Base-by-base conservation (phyloP, 1,284 basidiomycete species). In the Afroboletus lepidellus region DNA sequence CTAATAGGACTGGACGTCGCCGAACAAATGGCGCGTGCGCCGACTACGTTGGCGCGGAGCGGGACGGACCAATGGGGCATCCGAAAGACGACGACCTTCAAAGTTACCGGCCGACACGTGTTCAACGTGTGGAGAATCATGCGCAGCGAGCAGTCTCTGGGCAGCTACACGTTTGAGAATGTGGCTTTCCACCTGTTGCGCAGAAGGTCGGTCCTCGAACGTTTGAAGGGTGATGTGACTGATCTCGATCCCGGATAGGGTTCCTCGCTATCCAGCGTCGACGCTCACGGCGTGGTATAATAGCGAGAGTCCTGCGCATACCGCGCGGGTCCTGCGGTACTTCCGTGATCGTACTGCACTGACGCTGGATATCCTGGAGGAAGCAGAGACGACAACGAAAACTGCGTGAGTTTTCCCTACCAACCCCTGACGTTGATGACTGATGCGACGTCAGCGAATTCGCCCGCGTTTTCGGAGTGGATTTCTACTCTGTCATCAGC, bases 381-480 rank as follows among this genome's bases (percentile, higher is more conserved):
- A 79, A 46, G 80, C 87, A 4, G 92, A 96, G 61, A 77, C 89
- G 13, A 79, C 95, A 30, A 91, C 90, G 0, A 94, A 94, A 71
- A 95, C 86, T 45, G 90, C 94, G 92, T 93, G 65, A 61, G 87
- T 73, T 39, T 24, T 15, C 12, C 13, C 38, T 8, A 7, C 1
- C 29, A 38, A 38, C 3, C 11, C 20, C 0, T 21, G 8, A 21
- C n/a, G 4, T 16, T 1, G 21, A 41, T 8, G 2, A 34, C 47
- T 54, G 34, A 50, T 41, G 20, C 27, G 3, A 41, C 44, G 8
- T 21, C 61, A 95, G 94, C 5, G 96, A 99, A 70, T 98, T 98
- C 62, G 94, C 96, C 18, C 84, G 96, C 13, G 92, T 98, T 13
- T 98, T 98, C 60, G 96, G 96, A 0, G 88, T 99, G 45, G 96